Evolutionary conservation across 2,329 filamentous ascomycete species (phyloP).

Genomic region (Nemania abortiva): DNA sequence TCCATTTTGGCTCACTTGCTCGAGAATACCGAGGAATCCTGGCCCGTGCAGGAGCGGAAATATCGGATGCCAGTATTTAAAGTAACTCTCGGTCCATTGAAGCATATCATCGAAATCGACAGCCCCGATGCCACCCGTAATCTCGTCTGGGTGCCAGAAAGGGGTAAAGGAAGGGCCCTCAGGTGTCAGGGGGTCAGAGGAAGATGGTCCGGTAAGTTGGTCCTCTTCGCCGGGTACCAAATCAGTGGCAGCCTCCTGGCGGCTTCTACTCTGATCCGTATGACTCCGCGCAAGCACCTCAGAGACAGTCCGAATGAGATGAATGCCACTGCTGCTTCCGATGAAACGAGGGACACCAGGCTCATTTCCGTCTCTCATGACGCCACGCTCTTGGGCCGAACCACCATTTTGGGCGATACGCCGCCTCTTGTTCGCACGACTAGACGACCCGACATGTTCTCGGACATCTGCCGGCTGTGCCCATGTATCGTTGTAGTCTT

Average conservation of each 20-base stretch:
- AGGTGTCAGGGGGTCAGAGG: background rate
- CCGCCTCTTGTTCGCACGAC: slow-evolving; percentile 14
- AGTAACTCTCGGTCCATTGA: slow-evolving; percentile 15
- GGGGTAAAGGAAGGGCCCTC: background rate
- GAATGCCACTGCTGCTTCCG: slow-evolving; percentile 13
- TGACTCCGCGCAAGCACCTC: slow-evolving; percentile 14
- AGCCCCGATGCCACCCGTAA: background rate
- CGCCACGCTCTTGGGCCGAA: slow-evolving; percentile 7
- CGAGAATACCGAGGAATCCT: slow-evolving; percentile 10
- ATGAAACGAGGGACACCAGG: slow-evolving; percentile 4
- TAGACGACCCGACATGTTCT: background rate
- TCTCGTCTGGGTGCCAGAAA: slow-evolving; percentile 17
- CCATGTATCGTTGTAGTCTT: background rate
- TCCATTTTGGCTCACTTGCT: slow-evolving; percentile 12
- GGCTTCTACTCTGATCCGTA: background rate
- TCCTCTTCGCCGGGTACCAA: slow-evolving; percentile 20
- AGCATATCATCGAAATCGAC: slow-evolving; percentile 1
- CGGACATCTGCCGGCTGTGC: background rate
- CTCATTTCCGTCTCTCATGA: slow-evolving; percentile 15
- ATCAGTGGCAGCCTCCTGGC: background rate
- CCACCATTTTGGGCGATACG: background rate
- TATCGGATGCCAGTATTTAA: slow-evolving; percentile 12
- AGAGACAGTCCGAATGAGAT: slow-evolving; percentile 8
- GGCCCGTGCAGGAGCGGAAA: slow-evolving; percentile 20
- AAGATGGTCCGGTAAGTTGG: background rate